Evolutionary conservation across 768 basidiomycete genomes (phyloP).

Genomic region (Amylocystis lapponica): DNA sequence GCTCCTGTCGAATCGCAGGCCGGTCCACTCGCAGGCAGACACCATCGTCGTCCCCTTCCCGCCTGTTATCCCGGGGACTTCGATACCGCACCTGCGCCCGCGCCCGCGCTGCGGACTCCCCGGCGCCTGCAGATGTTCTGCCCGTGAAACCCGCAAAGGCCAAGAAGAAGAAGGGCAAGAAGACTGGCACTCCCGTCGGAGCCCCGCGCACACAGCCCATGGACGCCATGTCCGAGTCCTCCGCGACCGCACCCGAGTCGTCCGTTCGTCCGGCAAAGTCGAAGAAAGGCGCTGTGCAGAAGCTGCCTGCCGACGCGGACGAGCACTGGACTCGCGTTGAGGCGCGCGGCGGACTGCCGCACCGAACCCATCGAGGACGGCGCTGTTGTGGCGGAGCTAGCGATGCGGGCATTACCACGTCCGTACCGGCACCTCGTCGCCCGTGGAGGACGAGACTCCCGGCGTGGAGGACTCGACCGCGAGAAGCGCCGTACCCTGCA

Average conservation of each 20-base stretch:
- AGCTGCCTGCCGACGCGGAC: constrained; percentile 40
- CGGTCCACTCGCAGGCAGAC: constrained; percentile 8
- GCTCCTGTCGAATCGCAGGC: constrained; percentile 3
- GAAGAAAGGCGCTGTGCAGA: constrained; percentile 19
- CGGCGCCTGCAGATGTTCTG: constrained; percentile 10
- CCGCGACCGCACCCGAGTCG: constrained; percentile 24
- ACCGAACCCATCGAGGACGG: not conserved
- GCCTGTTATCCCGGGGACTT: constrained; percentile 43
- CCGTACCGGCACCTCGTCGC: constrained; percentile 36
- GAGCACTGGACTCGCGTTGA: constrained; percentile 72
- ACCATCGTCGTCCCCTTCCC: constrained; percentile 32
- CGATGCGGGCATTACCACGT: constrained; percentile 39
- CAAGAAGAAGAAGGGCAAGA: constrained; percentile 37
- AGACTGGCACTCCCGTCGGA: constrained; percentile 5
- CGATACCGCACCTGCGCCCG: constrained; percentile 19
- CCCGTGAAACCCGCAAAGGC: constrained; percentile 32
- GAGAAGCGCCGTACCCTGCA: constrained; percentile 42
- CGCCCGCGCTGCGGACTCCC: constrained; percentile 7
- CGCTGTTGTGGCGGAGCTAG: constrained; percentile 1
- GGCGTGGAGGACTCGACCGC: not conserved
- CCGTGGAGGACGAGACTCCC: constrained; percentile 22
- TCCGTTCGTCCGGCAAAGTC: constrained; percentile 12
- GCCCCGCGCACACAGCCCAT: constrained; percentile 6
- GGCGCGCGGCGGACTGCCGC: constrained; percentile 28
- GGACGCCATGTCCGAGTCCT: constrained; percentile 23